Conservation (phyloP, 345 rosid species). For the Diplotaxis tenuifolia region DNA sequence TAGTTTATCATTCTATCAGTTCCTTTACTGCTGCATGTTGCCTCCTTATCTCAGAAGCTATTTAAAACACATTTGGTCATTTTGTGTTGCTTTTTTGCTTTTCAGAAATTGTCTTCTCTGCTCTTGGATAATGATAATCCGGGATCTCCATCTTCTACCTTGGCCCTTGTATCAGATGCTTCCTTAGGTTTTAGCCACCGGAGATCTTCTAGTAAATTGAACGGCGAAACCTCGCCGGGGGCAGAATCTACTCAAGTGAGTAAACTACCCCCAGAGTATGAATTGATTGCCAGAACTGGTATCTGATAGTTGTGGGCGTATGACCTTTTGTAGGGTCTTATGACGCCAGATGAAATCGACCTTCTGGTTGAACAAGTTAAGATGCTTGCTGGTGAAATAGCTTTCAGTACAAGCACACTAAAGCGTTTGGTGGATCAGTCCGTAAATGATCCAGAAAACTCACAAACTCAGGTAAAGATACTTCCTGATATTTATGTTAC, state of each 20-base stretch:
- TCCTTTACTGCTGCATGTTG: neutral
- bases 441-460: conserved; percentile 75
- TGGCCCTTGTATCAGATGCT: conserved; percentile 48
- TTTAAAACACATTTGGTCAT: conserved; percentile 6
- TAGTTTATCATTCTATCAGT: neutral
- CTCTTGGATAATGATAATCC: conserved; percentile 59
- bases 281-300: conserved; percentile 10
- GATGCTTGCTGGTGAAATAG: conserved; percentile 99
- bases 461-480: conserved; percentile 63
- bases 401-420: conserved; percentile 86
- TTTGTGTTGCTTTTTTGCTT: conserved; percentile 20
- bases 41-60: conserved; percentile 8
- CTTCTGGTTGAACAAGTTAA: conserved; percentile 97
- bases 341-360: conserved; percentile 91
- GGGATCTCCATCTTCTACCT: conserved; percentile 50
- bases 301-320: conserved; percentile 13
- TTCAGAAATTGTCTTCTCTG: conserved; percentile 62
- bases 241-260: conserved; percentile 73
- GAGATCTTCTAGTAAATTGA: conserved; percentile 78
- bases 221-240: conserved; percentile 70
- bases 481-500: conserved; percentile 4
- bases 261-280: conserved; percentile 12
- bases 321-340: conserved; percentile 53
- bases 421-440: conserved; percentile 96
- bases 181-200: conserved; percentile 58